A percentile compares a stretch with the other conserved stretches of the same genome.
Evolutionary conservation across 345 rosid genomes (phyloP).

Genomic region (Cardamine resedifolia): DNA sequence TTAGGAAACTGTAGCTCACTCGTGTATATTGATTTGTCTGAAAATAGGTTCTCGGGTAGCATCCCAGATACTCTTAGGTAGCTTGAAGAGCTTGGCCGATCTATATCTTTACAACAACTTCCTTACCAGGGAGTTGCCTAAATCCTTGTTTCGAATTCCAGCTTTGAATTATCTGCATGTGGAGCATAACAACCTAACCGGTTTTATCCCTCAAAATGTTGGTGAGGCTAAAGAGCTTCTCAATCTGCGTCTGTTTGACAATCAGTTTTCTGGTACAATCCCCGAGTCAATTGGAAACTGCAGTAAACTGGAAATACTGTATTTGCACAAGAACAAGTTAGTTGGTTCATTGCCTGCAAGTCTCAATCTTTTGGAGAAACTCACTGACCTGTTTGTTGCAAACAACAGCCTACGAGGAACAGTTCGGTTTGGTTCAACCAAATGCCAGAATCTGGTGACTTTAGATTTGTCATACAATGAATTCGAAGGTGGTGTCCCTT

Average conservation of each 20-base stretch:
- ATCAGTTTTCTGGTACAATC: constrained; percentile 55
- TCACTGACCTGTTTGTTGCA: constrained; percentile 45
- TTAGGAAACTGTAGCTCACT: constrained; percentile 58
- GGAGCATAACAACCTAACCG: constrained; percentile 51
- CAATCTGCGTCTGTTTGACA: constrained; percentile 44
- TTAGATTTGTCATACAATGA: constrained; percentile 57
- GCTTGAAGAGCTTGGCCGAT: constrained; percentile 39
- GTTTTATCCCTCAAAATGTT: constrained; percentile 54
- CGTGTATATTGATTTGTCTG: constrained; percentile 50
- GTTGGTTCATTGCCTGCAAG: constrained; percentile 58
- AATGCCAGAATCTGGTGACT: constrained; percentile 46
- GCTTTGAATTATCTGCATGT: constrained; percentile 44
- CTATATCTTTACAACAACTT: constrained; percentile 52
- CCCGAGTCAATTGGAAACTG: constrained; percentile 68
- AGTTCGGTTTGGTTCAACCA: constrained; percentile 50
- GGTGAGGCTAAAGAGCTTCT: constrained; percentile 49
- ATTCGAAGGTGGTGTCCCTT: constrained; percentile 57
- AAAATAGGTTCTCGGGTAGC: constrained; percentile 51
- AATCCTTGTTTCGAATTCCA: constrained; percentile 46
- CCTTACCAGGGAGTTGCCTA: constrained; percentile 56
- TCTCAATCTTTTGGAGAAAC: constrained; percentile 53
- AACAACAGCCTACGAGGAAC: constrained; percentile 54
- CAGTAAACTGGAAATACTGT: constrained; percentile 47
- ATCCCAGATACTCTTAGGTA: constrained; percentile 46
- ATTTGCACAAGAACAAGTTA: constrained; percentile 49